Evolutionary conservation across 2,329 filamentous ascomycete genomes (phyloP), one percentile per base, ranked within the genome.

Genomic region (Verticillium albo-atrum): DNA sequence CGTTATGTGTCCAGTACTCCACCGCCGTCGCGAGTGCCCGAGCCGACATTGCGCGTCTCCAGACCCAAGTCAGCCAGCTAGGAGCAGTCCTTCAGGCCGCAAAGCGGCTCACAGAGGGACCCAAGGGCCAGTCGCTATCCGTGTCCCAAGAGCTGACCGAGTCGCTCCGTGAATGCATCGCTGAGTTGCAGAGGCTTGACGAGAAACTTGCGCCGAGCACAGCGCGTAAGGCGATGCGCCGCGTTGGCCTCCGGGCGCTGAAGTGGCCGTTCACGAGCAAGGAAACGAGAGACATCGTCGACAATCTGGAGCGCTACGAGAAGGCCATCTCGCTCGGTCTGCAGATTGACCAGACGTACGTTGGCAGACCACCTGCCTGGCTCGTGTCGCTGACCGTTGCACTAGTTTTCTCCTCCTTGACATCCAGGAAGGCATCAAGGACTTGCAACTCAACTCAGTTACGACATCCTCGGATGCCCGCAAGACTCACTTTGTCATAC

Each of bases 191-290:
- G 54, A 37, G 37, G 12, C 61, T 73, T 10, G 34, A 70, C 32
- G 42, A 61, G 20, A 66, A 66, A 57, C 64, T 74, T 3, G 54
- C 61, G 23, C 68, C 66, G 52, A 53, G 60, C 7, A 66, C 56
- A 23, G 55, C 25, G 6, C 61, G 67, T 7, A 73, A 70, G 57
- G 54, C 61, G 1, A 75, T 75, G 69, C 68, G 63, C 25, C 64
- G 64, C 20, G 56, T 71, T 54, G 68, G 73, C 30, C 28, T 73
- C 14, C 69, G 70, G 58, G 68, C 72, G 52, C 64, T 77, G 14
- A 77, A 71, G 65, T 77, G 73, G 75, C 74, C 73, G 4, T 71
- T 77, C 50, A 65, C 68, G 28, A 74, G 68, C 51, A 69, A 72
- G 47, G 66, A 76, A 54, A 67, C 75, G 42, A 67, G 72, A 17